Evolutionary conservation across 495 filamentous ascomycete species (phyloP).

Genomic region (Penicillium longicatenatum): DNA sequence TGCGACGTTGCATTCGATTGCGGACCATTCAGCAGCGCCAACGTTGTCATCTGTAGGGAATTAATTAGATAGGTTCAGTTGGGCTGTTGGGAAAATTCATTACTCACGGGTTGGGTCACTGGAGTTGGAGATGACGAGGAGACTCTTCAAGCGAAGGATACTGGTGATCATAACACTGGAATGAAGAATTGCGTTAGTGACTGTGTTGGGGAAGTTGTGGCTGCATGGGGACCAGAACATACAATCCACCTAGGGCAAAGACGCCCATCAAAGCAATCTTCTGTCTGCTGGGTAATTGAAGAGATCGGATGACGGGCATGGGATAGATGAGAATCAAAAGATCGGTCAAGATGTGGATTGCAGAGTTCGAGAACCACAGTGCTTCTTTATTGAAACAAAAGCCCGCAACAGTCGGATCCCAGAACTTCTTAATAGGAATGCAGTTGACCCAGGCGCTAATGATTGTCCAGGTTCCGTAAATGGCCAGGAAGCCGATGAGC

Average conservation of each 20-base stretch:
- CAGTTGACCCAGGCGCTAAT: slow-evolving; percentile 40
- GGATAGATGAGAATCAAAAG: slow-evolving; percentile 49
- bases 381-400: slow-evolving; percentile 38
- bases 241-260: slow-evolving; percentile 53
- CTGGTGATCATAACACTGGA: slow-evolving; percentile 54
- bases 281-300: slow-evolving; percentile 46
- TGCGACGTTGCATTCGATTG: slow-evolving; percentile 57
- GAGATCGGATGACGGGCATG: slow-evolving; percentile 46
- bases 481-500: slow-evolving; percentile 32
- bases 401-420: slow-evolving; percentile 30
- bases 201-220: neutral
- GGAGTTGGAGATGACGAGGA: slow-evolving; percentile 43
- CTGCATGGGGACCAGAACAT: slow-evolving; percentile 16
- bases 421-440: slow-evolving; percentile 38
- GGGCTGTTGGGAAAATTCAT: neutral
- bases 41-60: slow-evolving; percentile 48
- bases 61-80: slow-evolving; percentile 4
- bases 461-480: slow-evolving; percentile 43
- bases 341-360: slow-evolving; percentile 50
- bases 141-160: slow-evolving; percentile 53
- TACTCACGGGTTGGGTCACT: slow-evolving; percentile 50
- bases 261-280: slow-evolving; percentile 48
- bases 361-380: slow-evolving; percentile 43
- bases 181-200: slow-evolving; percentile 15
- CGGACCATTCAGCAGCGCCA: slow-evolving; percentile 57